Conservation (phyloP, 2,329 filamentous ascomycete genomes). For the Colletotrichum costaricense region DNA sequence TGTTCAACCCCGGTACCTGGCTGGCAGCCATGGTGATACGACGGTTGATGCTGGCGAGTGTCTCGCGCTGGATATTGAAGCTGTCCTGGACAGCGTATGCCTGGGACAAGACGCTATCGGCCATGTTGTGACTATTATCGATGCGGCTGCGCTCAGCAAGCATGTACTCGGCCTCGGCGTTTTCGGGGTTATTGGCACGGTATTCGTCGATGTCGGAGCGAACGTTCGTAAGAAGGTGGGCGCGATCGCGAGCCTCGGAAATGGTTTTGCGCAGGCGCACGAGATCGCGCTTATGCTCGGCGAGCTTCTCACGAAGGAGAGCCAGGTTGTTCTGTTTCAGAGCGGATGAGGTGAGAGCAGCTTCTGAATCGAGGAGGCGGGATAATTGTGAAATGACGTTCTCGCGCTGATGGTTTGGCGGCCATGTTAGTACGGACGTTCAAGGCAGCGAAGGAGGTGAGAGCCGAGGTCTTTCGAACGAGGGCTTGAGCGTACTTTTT, state of each 20-base stretch:
- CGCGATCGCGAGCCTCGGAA: constrained; percentile 82
- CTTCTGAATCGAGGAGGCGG: constrained; percentile 93
- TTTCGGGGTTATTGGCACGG: constrained; percentile 81
- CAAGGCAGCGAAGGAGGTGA: not conserved
- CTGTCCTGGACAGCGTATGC: constrained; percentile 97
- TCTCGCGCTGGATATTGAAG: constrained; percentile 89
- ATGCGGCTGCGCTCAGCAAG: constrained; percentile 86
- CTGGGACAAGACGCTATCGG: constrained; percentile 91
- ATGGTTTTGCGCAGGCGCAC: constrained; percentile 79
- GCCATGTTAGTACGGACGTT: constrained; percentile 3
- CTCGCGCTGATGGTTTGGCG: constrained; percentile 80
- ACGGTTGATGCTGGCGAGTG: constrained; percentile 86
- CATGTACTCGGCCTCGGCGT: constrained; percentile 96
- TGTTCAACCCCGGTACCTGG: constrained; percentile 93
- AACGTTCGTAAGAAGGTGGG: constrained; percentile 91
- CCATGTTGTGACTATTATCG: constrained; percentile 89
- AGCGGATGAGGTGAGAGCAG: constrained; percentile 85
- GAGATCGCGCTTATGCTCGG: constrained; percentile 87
- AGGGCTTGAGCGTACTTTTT: constrained; percentile 70
- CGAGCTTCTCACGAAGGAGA: constrained; percentile 89
- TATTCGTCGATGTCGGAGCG: constrained; percentile 93
- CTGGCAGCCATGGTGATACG: constrained; percentile 90
- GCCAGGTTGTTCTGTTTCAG: constrained; percentile 97
- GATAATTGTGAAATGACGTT: constrained; percentile 82
- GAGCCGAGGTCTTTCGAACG: not conserved